A percentile compares a stretch with the other conserved stretches of the same genome.
Conservation (phyloP, 1,139 yeast genomes). For the Zygoascus meyerae region DNA sequence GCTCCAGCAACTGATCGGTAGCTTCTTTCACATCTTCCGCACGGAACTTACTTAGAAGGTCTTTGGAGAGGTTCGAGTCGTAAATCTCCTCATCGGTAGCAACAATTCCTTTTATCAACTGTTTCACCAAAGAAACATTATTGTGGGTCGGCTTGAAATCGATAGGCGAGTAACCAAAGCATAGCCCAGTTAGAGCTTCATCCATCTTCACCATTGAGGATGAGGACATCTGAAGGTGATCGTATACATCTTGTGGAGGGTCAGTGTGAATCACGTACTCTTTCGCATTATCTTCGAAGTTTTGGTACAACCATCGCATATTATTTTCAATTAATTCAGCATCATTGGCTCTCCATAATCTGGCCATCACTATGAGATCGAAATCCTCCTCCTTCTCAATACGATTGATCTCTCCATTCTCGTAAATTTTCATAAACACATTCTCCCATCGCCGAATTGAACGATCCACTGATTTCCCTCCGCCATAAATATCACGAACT, state of each 20-base stretch:
- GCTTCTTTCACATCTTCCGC: conserved; percentile 47
- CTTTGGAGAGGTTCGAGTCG: conserved; percentile 41
- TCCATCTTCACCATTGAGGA: conserved; percentile 30
- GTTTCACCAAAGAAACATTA: conserved; percentile 27
- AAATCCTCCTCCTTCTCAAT: conserved; percentile 42
- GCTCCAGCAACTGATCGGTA: conserved; percentile 46
- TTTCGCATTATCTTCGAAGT: conserved; percentile 31
- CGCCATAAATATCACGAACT: conserved; percentile 53
- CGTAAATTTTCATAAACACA: conserved; percentile 48
- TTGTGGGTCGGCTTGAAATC: conserved; percentile 16
- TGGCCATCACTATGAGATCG: conserved; percentile 46
- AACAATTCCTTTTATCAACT: conserved; percentile 50
- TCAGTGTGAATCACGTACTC: conserved; percentile 31
- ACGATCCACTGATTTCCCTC: conserved; percentile 43
- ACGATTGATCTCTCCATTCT: conserved; percentile 42
- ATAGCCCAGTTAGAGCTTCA: conserved; percentile 20
- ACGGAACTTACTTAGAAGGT: conserved; percentile 41
- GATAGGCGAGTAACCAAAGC: conserved; percentile 17
- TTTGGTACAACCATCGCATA: conserved; percentile 32
- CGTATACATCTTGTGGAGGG: conserved; percentile 17
- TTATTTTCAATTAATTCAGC: conserved; percentile 21
- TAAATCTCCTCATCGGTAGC: conserved; percentile 50
- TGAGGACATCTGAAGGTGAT: conserved; percentile 15
- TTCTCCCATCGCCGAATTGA: conserved; percentile 57
- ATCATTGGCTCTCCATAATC: conserved; percentile 54